These are phyloP conservation scores for Quercus robur DNA, from an alignment of 306 rosid genomes.

Conservation along the genomic window DNA sequence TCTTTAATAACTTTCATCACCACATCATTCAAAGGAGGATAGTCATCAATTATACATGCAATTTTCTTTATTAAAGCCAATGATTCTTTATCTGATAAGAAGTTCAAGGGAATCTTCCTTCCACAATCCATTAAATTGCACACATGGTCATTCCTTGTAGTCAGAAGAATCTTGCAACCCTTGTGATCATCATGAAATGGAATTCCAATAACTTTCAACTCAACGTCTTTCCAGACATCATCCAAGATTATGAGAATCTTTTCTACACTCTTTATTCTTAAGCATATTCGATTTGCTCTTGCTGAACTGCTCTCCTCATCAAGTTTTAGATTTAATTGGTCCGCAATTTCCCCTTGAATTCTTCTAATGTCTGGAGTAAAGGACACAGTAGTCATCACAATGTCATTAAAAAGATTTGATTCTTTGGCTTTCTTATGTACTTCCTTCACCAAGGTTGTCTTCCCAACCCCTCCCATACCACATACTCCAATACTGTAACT, in stretches of 20 bases:
- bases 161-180: constrained; percentile 9
- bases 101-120: background rate
- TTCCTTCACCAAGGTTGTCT: too few relatives aligned
- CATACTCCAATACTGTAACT: too few relatives aligned
- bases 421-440: too few relatives aligned
- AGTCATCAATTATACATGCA: background rate
- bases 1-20: background rate
- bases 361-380: too few relatives aligned
- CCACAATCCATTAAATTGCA: background rate
- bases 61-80: background rate
- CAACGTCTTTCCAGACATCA: constrained; percentile 8
- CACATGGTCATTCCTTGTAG: background rate
- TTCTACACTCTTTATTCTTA: background rate
- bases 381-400: too few relatives aligned
- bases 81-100: background rate
- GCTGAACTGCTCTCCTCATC: background rate
- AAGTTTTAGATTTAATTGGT: background rate
- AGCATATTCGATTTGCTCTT: background rate
- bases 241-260: constrained; percentile 21
- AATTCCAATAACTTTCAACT: constrained; percentile 12
- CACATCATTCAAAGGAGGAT: background rate
- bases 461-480: too few relatives aligned
- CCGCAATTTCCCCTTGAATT: constrained; percentile 3
- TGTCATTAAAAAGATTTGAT: too few relatives aligned
- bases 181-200: background rate